phyloP scores from a whole-genome alignment of 345 rosid species.

The Melaleuca quinquenervia region DNA sequence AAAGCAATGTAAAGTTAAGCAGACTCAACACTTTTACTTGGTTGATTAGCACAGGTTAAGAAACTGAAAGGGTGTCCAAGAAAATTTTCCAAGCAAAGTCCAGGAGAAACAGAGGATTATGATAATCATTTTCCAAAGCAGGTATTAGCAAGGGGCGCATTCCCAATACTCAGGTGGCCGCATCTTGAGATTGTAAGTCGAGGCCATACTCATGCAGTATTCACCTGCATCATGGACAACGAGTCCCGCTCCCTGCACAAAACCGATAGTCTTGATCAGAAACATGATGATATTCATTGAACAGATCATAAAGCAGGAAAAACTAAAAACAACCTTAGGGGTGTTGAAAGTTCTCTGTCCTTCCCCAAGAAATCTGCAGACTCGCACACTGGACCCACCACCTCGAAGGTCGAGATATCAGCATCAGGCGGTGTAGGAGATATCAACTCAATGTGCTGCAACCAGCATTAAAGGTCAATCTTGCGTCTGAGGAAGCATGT shows the following conservation, averaged over 20 bases:
- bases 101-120: not conserved
- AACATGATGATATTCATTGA: not conserved
- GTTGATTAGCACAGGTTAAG: not conserved
- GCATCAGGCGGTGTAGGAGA: slow-evolving; percentile 60
- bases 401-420: slow-evolving; percentile 65
- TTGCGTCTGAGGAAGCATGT: not conserved
- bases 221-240: slow-evolving; percentile 99
- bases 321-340: slow-evolving; percentile 36
- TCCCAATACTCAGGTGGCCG: slow-evolving; percentile 99
- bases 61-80: not conserved
- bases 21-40: not conserved
- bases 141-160: not conserved
- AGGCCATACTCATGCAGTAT: slow-evolving; percentile 99
- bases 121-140: not conserved
- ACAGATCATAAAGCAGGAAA: not conserved
- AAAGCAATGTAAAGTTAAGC: not conserved
- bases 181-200: slow-evolving; percentile 98
- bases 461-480: not conserved
- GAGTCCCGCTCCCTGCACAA: slow-evolving; percentile 73
- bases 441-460: slow-evolving; percentile 92
- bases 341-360: slow-evolving; percentile 88
- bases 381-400: slow-evolving; percentile 98
- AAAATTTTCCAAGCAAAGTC: not conserved
- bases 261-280: slow-evolving; percentile 6
- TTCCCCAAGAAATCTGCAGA: slow-evolving; percentile 66